These are phyloP conservation scores for Podaxis sp. DNA, from an alignment of 768 basidiomycete species.

Conservation along the genomic window DNA sequence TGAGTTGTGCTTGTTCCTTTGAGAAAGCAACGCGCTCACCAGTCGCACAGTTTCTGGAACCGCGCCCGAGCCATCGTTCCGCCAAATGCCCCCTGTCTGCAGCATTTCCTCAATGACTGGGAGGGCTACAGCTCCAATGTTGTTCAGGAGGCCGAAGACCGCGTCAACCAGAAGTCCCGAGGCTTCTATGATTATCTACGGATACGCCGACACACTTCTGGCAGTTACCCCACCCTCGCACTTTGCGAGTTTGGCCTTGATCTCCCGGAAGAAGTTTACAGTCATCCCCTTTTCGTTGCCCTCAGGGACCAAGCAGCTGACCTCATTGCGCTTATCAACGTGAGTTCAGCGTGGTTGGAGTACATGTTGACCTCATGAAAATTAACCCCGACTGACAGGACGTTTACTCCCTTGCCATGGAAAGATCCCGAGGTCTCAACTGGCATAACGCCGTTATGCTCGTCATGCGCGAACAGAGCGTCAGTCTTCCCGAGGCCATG, in stretches of 20 bases:
- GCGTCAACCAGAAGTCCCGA: constrained; percentile 22
- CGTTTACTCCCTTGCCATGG: constrained; percentile 34
- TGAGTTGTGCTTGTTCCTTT: not conserved
- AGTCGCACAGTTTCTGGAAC: constrained; percentile 7
- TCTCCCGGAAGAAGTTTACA: constrained; percentile 32
- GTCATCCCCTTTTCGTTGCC: constrained; percentile 25
- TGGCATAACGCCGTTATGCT: constrained; percentile 34
- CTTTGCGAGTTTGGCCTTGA: constrained; percentile 29
- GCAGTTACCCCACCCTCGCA: constrained; percentile 28
- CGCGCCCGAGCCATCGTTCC: not conserved
- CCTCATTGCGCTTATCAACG: constrained; percentile 29
- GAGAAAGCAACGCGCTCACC: not conserved
- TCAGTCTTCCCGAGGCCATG: constrained; percentile 28
- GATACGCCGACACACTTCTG: constrained; percentile 31
- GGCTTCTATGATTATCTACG: constrained; percentile 30
- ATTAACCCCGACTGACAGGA: constrained; percentile 24
- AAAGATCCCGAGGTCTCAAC: constrained; percentile 32
- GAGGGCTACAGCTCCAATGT: constrained; percentile 30
- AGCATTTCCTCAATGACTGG: constrained; percentile 31
- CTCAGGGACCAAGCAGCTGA: constrained; percentile 23
- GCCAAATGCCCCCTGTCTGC: not conserved
- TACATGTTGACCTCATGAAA: no score
- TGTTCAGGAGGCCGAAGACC: constrained; percentile 31
- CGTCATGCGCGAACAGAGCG: constrained; percentile 28
- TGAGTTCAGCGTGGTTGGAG: constrained; percentile 4